Evolutionary conservation across 805 yeast genomes (phyloP), one percentile per base, ranked within the genome.

Genomic region (Lipomyces sp.): DNA sequence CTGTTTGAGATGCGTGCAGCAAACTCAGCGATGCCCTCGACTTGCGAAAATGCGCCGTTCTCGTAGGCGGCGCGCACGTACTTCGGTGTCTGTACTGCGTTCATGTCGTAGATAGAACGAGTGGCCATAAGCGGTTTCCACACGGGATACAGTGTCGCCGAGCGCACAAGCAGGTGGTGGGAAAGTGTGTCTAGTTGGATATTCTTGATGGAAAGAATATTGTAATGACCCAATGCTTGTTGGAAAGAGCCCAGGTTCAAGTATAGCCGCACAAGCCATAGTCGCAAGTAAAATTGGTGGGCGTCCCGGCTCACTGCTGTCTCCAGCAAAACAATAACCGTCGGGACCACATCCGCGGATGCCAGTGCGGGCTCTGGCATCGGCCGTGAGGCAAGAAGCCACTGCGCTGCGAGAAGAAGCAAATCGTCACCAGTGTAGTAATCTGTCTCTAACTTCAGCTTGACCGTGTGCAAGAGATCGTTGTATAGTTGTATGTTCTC

Each of bases 221-320:
- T 66, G 64, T 77, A 88, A 40, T 80, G 77, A n/a, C 65, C 63
- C 31, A 66, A 59, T 0, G 90, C 83, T 37, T 72, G 65, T 1
- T 75, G 64, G 29, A 72, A 72, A 8, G 80, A 70, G 43, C 88
- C 88, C 7, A 87, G 61, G 18, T 74, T 63, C 14, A 77, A 71
- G 65, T 84, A 86, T 2, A 87, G 63, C 28, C 79, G 74, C 43
- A 85, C 74, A 32, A 89, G 70, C 90, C 93, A 86, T 7, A 86
- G 67, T 47, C 81, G 74, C 19, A 86, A 69, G 60, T 81, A 82
- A 63, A 81, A 86, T 63, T 90, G 90, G 55, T 82, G 80, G n/a
- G 76, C 76, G 63, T 89, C 95, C 7, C 68, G 63, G 7, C 60
- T 40, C 11, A 76, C 69, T 2, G 82, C 78, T 16, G 72, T 65